Evolutionary conservation across 1,139 yeast genomes (phyloP), one percentile per base, ranked within the genome.

Genomic region (Yamadazyma songkhlaensis): DNA sequence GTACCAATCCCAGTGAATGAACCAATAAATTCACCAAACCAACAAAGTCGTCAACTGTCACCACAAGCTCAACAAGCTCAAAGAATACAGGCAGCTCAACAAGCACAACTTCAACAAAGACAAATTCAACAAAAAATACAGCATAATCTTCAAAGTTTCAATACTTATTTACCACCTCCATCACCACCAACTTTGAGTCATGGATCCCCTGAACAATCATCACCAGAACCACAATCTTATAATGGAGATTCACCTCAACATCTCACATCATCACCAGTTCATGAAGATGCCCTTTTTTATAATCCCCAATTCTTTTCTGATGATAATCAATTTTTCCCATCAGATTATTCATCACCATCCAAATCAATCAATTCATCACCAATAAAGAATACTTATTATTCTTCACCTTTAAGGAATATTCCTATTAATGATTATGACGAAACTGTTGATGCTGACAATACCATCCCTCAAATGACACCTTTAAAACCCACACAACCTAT

Each of bases 1-100:
- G 71, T 69, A 26, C 74, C 74, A 11, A 62, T 68, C 15, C 75
- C 74, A 7, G 61, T 67, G 3, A 72, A 63, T 44, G 62, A 64
- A 36, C 75, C 73, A 22, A 17, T 17, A 17, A 17, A 6, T 17
- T 42, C 48, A 14, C 47, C 49, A 27, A 27, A 30, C 35, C 26
- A 12, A 34, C 32, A n/a, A 9, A 9, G 17, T 13, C 13, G 17
- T 11, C 29, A 27, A 27, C 27, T 12, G 4, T 32, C 35, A 11
- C 38, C 23, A 27, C 29, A 11, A 10, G 10, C 12, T 8, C 28
- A 24, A 24, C 28, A 31, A 31, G 5, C 24, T 11, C 28, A 23
- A 15, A 29, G 25, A 32, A 23, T 23, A 6, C 29, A 25, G 14
- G 14, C 4, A 17, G 9, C n/a, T 3, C 28, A 25, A 25, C 34